These are phyloP conservation scores for Chalciporus sphaerocephalus DNA, from an alignment of 768 basidiomycete genomes.

Conservation along the genomic window DNA sequence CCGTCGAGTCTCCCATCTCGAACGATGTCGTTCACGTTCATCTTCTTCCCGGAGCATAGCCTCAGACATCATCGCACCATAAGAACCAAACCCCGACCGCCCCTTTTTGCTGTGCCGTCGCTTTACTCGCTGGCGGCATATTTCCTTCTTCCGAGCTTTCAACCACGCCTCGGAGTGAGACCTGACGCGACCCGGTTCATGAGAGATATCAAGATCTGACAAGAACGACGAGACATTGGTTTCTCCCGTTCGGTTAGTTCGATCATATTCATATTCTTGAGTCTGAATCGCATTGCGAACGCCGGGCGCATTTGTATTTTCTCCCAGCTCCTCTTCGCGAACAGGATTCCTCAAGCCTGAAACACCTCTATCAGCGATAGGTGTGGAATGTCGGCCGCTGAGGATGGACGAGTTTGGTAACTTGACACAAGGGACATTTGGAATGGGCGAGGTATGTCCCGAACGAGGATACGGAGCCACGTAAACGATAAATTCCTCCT, in stretches of 20 bases:
- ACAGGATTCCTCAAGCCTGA: slow-evolving; percentile 7
- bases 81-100: slow-evolving; percentile 40
- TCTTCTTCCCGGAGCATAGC: slow-evolving; percentile 39
- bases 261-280: neutral
- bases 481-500: slow-evolving; percentile 74
- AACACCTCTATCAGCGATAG: neutral
- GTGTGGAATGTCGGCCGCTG: slow-evolving; percentile 11
- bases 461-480: slow-evolving; percentile 67
- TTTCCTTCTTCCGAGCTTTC: slow-evolving; percentile 23
- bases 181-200: slow-evolving; percentile 12
- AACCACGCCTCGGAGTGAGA: slow-evolving; percentile 22
- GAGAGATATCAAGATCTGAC: slow-evolving; percentile 14
- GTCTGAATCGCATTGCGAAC: no score
- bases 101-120: slow-evolving; percentile 17
- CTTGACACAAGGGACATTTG: slow-evolving; percentile 11
- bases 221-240: slow-evolving; percentile 27
- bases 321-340: slow-evolving; percentile 6
- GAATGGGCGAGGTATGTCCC: slow-evolving; percentile 9
- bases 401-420: slow-evolving; percentile 25
- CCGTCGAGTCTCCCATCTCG: slow-evolving; percentile 48
- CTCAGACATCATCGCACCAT: slow-evolving; percentile 55
- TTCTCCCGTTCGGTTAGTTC: slow-evolving; percentile 3
- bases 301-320: neutral
- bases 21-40: slow-evolving; percentile 30
- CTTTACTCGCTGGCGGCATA: slow-evolving; percentile 8